Conservation (phyloP, 768 basidiomycete genomes). For the Leccinum incarnatum region DNA sequence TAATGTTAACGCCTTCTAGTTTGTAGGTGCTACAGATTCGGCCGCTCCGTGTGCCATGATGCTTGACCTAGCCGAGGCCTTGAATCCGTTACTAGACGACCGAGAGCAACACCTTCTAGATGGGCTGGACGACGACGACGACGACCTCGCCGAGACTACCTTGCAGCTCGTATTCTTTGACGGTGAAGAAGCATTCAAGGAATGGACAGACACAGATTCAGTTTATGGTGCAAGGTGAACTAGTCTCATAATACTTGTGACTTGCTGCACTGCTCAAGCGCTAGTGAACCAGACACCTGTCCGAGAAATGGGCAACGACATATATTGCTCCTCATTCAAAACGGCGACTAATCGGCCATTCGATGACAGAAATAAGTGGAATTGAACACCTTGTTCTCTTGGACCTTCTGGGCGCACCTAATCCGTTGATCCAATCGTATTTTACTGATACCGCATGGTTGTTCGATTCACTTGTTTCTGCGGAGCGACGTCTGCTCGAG, state of each 20-base stretch:
- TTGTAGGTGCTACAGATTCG: conserved; percentile 96
- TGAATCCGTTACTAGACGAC: conserved; percentile 68
- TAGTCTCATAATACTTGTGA: not conserved
- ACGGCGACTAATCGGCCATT: conserved; percentile 53
- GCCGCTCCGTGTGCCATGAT: conserved; percentile 94
- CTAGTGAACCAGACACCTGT: conserved; percentile 66
- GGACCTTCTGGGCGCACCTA: conserved; percentile 81
- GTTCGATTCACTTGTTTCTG: conserved; percentile 70
- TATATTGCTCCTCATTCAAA: conserved; percentile 61
- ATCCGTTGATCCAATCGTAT: conserved; percentile 76
- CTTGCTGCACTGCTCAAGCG: not conserved
- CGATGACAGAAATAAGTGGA: conserved; percentile 62
- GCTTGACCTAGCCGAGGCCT: conserved; percentile 84
- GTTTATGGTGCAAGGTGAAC: conserved; percentile 89
- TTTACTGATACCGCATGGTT: conserved; percentile 92
- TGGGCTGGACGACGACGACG: conserved; percentile 62
- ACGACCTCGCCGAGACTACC: conserved; percentile 79
- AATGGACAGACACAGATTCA: conserved; percentile 88
- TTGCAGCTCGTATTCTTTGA: conserved; percentile 95
- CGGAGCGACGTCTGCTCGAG: conserved; percentile 69
- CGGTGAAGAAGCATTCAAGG: conserved; percentile 92
- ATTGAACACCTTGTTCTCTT: conserved; percentile 92
- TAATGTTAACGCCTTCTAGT: conserved; percentile 46
- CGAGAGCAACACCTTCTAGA: conserved; percentile 54
- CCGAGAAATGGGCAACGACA: conserved; percentile 75